Conservation (phyloP, 495 filamentous ascomycete genomes). For the Parmelia sp. region DNA sequence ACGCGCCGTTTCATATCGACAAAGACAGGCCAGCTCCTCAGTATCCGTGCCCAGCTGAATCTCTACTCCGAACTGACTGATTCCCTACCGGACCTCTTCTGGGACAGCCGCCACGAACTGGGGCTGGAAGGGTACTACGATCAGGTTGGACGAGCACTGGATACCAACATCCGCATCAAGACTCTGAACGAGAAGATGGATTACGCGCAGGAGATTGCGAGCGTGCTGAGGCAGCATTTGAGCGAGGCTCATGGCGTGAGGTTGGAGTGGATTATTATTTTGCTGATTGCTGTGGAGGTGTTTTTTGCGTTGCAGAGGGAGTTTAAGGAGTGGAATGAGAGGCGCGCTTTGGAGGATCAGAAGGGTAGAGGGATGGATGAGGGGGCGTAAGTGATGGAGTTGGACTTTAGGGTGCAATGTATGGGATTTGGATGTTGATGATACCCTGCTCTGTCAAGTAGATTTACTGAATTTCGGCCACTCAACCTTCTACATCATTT, state of each 20-base stretch:
- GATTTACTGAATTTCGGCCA: neutral
- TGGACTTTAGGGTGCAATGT: neutral
- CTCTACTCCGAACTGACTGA: constrained; percentile 96
- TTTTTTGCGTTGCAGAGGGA: constrained; percentile 56
- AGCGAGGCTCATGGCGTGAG: constrained; percentile 83
- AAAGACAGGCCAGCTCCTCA: constrained; percentile 90
- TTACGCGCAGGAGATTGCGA: constrained; percentile 93
- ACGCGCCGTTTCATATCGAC: constrained; percentile 74
- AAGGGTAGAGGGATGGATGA: neutral
- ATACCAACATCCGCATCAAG: constrained; percentile 88
- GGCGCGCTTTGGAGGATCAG: neutral
- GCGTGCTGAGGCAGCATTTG: constrained; percentile 75
- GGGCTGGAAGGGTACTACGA: constrained; percentile 90
- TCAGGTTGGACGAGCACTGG: constrained; percentile 80
- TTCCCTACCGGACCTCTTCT: constrained; percentile 91
- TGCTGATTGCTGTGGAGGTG: constrained; percentile 87
- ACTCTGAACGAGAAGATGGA: constrained; percentile 95
- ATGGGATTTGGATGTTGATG: neutral
- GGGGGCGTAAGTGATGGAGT: neutral
- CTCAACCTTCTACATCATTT: neutral
- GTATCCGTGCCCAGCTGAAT: constrained; percentile 85
- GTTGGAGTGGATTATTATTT: constrained; percentile 97
- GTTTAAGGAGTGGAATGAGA: constrained; percentile 33
- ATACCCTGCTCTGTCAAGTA: neutral
- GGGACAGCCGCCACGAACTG: constrained; percentile 85